A percentile compares a stretch with the other conserved stretches of the same genome.
These are phyloP conservation scores for Gloeophyllum trabeum DNA, from an alignment of 768 basidiomycete genomes.

Conservation along the genomic window DNA sequence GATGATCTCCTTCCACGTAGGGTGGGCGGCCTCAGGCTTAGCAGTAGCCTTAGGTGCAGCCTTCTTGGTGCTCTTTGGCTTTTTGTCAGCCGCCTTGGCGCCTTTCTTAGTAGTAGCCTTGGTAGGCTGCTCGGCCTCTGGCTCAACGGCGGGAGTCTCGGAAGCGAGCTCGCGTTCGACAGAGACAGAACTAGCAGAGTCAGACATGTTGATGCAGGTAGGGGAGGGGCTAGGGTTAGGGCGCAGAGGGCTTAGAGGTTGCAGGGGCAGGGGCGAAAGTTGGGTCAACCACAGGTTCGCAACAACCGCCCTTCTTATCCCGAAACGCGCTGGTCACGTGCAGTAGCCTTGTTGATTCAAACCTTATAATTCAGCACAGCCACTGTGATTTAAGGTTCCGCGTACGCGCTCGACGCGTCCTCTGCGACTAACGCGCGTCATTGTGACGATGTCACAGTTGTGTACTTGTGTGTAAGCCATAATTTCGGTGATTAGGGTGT, in stretches of 20 bases:
- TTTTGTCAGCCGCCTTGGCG: constrained; percentile 3
- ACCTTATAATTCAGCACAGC: neutral
- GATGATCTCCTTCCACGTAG: constrained; percentile 27
- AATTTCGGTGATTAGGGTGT: no score
- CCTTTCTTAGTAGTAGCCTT: constrained; percentile 6
- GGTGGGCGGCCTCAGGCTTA: constrained; percentile 14
- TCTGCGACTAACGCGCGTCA: no score
- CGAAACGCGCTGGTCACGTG: neutral
- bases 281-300: no score
- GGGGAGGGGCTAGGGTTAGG: neutral
- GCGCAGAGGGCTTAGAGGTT: constrained; percentile 4
- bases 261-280: constrained; percentile 19
- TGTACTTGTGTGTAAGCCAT: no score
- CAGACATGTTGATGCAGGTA: neutral
- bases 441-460: no score
- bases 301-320: no score
- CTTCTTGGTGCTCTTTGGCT: constrained; percentile 7
- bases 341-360: neutral
- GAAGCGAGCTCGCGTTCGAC: neutral
- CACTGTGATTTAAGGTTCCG: no score
- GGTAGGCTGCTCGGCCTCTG: constrained; percentile 1
- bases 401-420: no score
- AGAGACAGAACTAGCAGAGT: neutral
- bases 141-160: neutral
- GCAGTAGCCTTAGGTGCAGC: constrained; percentile 6